phyloP scores from a whole-genome alignment of 2,329 filamentous ascomycete species.

The Phaeosphaeriaceae sp. region DNA sequence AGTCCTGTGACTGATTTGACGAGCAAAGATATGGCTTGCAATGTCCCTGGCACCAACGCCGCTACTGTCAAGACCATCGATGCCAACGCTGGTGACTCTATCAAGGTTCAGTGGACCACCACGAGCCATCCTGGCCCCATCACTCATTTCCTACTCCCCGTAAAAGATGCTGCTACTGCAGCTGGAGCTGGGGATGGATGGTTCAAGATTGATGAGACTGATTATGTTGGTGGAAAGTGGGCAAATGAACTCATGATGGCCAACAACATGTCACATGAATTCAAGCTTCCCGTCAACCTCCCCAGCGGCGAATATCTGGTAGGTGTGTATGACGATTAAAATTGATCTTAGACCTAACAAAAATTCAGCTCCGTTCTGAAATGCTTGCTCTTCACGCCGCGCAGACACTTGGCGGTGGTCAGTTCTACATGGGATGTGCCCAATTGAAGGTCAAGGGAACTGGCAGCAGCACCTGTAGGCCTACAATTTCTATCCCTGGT shows the following conservation, averaged over 20 bases:
- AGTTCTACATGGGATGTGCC: conserved; percentile 54
- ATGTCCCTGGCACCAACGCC: conserved; percentile 30
- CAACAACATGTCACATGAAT: conserved; percentile 44
- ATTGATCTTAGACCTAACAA: background rate
- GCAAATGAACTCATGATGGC: conserved; percentile 46
- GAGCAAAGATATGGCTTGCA: conserved; percentile 43
- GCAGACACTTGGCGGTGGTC: conserved; percentile 42
- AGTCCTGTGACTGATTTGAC: conserved; percentile 43
- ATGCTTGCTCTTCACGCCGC: conserved; percentile 47
- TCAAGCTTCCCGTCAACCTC: conserved; percentile 50
- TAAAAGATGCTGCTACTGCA: conserved; percentile 61
- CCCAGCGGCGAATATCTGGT: conserved; percentile 48
- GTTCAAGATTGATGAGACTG: conserved; percentile 48
- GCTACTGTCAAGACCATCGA: conserved; percentile 32
- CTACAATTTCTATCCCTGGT: conserved; percentile 51
- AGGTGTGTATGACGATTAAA: background rate
- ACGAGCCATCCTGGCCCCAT: conserved; percentile 46
- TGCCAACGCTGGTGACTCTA: conserved; percentile 37
- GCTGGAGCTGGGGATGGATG: conserved; percentile 41
- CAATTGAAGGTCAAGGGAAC: conserved; percentile 54
- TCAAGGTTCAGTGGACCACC: conserved; percentile 42
- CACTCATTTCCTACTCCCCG: conserved; percentile 46
- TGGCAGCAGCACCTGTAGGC: conserved; percentile 44
- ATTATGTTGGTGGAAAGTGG: conserved; percentile 39
- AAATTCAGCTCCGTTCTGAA: conserved; percentile 5